These are phyloP conservation scores for Vararia minispora DNA, from an alignment of 768 basidiomycete genomes.

Conservation along the genomic window DNA sequence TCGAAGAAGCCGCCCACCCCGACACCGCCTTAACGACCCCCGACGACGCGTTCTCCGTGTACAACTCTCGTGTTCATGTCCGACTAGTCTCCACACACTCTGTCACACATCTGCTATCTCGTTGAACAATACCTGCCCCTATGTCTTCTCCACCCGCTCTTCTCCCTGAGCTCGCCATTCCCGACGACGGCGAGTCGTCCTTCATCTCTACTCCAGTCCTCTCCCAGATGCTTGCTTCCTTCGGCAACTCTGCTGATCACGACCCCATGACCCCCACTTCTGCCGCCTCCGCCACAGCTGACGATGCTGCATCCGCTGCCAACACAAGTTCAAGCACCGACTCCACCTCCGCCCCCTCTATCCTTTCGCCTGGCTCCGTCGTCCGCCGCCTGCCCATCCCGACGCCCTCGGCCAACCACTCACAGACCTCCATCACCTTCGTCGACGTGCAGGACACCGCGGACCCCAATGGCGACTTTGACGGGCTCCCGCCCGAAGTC, in stretches of 20 bases:
- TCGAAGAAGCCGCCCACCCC: too few species aligned
- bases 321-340: neutral
- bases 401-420: conserved; percentile 13
- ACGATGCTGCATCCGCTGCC: neutral
- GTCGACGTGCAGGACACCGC: conserved; percentile 9
- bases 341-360: neutral
- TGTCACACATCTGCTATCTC: too few species aligned
- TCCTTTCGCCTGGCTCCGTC: conserved; percentile 1
- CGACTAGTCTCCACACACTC: too few species aligned
- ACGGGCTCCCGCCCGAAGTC: conserved; percentile 20
- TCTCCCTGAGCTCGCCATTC: conserved; percentile 4
- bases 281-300: too few species aligned
- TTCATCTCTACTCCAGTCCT: conserved; percentile 12
- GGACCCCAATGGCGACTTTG: conserved; percentile 8
- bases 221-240: conserved; percentile 1
- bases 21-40: too few species aligned
- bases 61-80: too few species aligned
- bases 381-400: conserved; percentile 15
- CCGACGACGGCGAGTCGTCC: conserved; percentile 12
- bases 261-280: too few species aligned
- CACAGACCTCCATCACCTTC: conserved; percentile 14
- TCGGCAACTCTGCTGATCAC: neutral
- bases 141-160: conserved; percentile 5
- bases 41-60: too few species aligned
- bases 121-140: conserved; percentile 1